A percentile compares a stretch with the other conserved stretches of the same genome.
Evolutionary conservation across 2,329 filamentous ascomycete species (phyloP).

Genomic region (Colletotrichum sp.): DNA sequence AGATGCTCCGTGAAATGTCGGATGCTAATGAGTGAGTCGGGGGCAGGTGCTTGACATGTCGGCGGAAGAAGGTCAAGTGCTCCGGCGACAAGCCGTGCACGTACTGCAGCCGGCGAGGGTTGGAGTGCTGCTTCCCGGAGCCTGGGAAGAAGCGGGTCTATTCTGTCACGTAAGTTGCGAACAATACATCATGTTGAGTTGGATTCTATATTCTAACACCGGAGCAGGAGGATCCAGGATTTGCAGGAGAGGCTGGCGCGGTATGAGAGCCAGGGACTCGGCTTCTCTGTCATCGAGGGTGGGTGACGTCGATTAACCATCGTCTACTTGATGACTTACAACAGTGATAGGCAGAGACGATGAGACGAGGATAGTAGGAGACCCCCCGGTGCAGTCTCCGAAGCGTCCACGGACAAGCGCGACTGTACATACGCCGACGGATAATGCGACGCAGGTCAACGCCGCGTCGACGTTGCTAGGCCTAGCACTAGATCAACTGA

Average conservation of each 20-base stretch:
- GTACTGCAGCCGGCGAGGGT: conserved; percentile 13
- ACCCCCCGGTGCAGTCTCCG: background rate
- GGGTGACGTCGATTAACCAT: background rate
- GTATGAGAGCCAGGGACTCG: conserved; percentile 14
- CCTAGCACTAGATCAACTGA: background rate
- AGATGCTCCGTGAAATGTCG: background rate
- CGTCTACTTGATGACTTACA: background rate
- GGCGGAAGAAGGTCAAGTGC: conserved; percentile 21
- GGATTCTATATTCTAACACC: background rate
- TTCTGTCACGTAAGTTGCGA: conserved; percentile 17
- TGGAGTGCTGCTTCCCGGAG: conserved; percentile 15
- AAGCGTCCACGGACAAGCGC: background rate
- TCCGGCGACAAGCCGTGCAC: conserved; percentile 15
- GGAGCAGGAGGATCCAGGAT: conserved; percentile 20
- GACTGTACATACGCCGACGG: background rate
- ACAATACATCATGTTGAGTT: background rate
- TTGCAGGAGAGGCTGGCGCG: conserved; percentile 21
- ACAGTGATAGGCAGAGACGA: background rate
- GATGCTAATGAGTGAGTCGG: background rate
- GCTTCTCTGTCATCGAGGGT: background rate
- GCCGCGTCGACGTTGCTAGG: conserved; percentile 3
- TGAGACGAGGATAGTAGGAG: background rate
- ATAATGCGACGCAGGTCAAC: conserved; percentile 15
- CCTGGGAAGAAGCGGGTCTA: conserved; percentile 15
- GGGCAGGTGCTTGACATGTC: conserved; percentile 19